phyloP scores from a whole-genome alignment of 768 basidiomycete species.

The Podaxis pistillaris region DNA sequence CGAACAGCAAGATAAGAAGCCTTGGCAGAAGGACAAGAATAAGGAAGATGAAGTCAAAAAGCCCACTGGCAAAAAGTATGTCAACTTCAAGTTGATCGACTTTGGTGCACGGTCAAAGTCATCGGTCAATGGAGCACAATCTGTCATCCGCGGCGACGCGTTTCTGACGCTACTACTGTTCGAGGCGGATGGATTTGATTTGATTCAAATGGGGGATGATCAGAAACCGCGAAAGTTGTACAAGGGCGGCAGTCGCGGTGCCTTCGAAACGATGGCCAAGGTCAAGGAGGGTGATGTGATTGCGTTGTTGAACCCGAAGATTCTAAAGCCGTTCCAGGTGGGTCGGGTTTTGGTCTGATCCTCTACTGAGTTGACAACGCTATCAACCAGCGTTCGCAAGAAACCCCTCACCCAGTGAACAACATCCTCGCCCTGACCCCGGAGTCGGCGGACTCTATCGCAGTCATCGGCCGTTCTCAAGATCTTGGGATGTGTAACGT shows the following conservation, averaged over 20 bases:
- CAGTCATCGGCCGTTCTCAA: constrained; percentile 79
- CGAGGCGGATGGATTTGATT: constrained; percentile 75
- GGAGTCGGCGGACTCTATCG: constrained; percentile 73
- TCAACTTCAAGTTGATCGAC: constrained; percentile 82
- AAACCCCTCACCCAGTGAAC: constrained; percentile 70
- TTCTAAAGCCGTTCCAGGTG: constrained; percentile 86
- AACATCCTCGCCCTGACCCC: constrained; percentile 90
- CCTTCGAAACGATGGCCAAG: constrained; percentile 86
- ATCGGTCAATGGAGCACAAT: constrained; percentile 54
- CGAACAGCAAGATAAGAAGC: constrained; percentile 34
- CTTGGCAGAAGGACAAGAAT: constrained; percentile 36
- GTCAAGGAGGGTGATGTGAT: constrained; percentile 88
- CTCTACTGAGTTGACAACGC: constrained; percentile 5
- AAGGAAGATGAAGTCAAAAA: constrained; percentile 32
- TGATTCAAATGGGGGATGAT: constrained; percentile 49
- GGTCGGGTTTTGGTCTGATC: constrained; percentile 18
- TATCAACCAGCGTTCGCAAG: constrained; percentile 38
- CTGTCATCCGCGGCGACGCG: constrained; percentile 76
- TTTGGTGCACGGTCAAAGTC: constrained; percentile 65
- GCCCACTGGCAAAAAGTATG: constrained; percentile 71
- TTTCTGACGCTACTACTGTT: constrained; percentile 83
- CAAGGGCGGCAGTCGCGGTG: constrained; percentile 88
- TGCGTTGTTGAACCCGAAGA: constrained; percentile 82
- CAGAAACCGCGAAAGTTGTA: constrained; percentile 62
- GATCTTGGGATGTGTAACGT: constrained; percentile 88